Evolutionary conservation across 192 early-diverging fungal species (phyloP), one percentile per base, ranked within the genome.

Genomic region (Coemansia sp.): DNA sequence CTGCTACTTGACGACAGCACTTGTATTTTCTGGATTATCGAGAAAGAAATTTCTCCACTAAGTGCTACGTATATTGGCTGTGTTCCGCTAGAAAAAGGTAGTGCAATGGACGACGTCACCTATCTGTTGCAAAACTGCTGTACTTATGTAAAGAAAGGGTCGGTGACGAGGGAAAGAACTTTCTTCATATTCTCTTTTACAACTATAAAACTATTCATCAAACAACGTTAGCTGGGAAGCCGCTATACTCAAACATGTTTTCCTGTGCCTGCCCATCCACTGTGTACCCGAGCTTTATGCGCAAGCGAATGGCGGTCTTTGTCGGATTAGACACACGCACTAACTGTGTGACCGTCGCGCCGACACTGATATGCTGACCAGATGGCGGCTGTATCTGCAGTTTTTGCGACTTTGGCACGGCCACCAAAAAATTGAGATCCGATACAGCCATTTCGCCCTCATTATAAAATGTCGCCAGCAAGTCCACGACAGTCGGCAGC

Each of bases 371-470:
- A 2, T 75, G 75, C 68, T 83, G 94, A 5, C 85, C 83, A 5
- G 90, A 91, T 0, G 94, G 90, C 29, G 95, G 88, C 31, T 87
- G 85, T 86, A 98, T 93, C 69, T 90, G 89, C 58, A 98, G 84
- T 78, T 92, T 90, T 64, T 97, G 89, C 45, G 90, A 91, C 85
- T 94, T 95, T 25, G 95, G 95, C 14, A 99, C 97, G 0, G 98
- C 98, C 12, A 95, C 96, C 77, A 94, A 87, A 73, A 99, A 92
- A 57, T 86, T 85, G 25, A 98, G 62, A 23, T 88, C 88, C 19
- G 77, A 81, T 3, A 84, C 42, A 38, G 96, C 80, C 4, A 70
- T 32, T 7, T 85, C 86, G 42, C 86, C 85, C 17, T 81, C 59
- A 68, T 94, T 96, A 41, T 77, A 69, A 77, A 95, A 94, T 4